Base-by-base conservation (phyloP, 2,329 filamentous ascomycete species). In the Cladosporium sp. region DNA sequence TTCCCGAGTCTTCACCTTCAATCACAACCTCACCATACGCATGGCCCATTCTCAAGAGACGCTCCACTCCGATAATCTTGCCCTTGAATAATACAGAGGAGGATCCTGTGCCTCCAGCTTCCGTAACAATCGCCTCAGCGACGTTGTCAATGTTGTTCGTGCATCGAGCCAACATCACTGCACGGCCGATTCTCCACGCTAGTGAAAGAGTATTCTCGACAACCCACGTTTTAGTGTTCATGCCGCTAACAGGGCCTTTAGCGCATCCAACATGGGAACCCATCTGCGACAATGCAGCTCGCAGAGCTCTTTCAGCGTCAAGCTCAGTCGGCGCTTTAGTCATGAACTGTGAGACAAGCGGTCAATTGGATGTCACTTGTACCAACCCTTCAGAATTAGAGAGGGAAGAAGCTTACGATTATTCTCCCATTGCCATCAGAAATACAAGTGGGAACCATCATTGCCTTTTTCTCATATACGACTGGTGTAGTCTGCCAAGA, bases 41-140 rank as follows among this genome's bases (percentile, higher is more conserved):
- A 65, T 71, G 55, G 55, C 73, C 63, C 68, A 72, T 58, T 61
- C 70, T 53, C 36, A 69, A 51, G 15, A 64, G 68, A 5, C 71
- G 63, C 36, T 69, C 67, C 2, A 74, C 71, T 20, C 71, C 70
- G 8, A 73, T 62, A 32, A 74, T 70, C 53, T 74, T 74, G 20
- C 72, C 72, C 32, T 68, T 71, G 59, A 72, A 74, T 1, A 74
- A 58, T 1, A 72, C 63, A 22, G 64, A 62, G 1, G 67, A 71
- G 2, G 60, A 67, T 48, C 62, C 57, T 8, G 59, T 41, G 8
- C 68, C 62, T 35, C 71, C 71, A 22, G 73, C 70, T 4, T 70
- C 69, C 4, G 72, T 60, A 29, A 74, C 68, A 38, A 73, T 70
- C 22, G 60, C 60, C 45, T 69, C 65, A 2, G 66, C 67, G 0